phyloP scores from a whole-genome alignment of 1,284 basidiomycete genomes.

The Mycena citricolor region DNA sequence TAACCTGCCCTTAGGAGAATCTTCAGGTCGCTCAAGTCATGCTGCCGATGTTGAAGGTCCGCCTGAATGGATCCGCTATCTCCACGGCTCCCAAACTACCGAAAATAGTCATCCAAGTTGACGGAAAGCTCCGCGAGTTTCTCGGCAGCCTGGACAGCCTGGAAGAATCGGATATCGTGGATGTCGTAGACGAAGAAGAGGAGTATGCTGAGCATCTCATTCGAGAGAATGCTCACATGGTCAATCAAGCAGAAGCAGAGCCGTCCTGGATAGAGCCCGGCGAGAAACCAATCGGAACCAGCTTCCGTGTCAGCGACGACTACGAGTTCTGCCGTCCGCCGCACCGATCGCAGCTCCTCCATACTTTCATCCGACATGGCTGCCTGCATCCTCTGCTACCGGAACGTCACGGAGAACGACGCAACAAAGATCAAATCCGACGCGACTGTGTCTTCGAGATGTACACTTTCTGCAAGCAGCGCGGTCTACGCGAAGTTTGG shows the following conservation, averaged over 20 bases:
- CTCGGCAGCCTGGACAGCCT: too few species aligned
- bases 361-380: conserved; percentile 33
- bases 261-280: conserved; percentile 34
- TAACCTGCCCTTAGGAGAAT: too few species aligned
- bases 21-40: conserved; percentile 6
- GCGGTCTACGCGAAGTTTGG: conserved; percentile 34
- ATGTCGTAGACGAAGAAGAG: not conserved
- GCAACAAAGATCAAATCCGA: conserved; percentile 22
- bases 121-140: not conserved
- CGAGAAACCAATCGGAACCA: conserved; percentile 22
- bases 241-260: conserved; percentile 28
- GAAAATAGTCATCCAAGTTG: conserved; percentile 5
- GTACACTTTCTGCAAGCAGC: conserved; percentile 33
- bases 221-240: conserved; percentile 9
- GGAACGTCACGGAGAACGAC: conserved; percentile 17
- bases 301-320: too few species aligned
- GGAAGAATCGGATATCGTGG: too few species aligned
- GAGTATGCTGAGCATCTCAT: conserved; percentile 12
- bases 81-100: conserved; percentile 5
- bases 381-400: conserved; percentile 32
- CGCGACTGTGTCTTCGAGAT: conserved; percentile 30
- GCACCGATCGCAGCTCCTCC: conserved; percentile 30
- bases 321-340: conserved; percentile 35
- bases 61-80: not conserved
- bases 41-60: conserved; percentile 5